A percentile compares a stretch with the other conserved stretches of the same genome.
Evolutionary conservation across 2,329 filamentous ascomycete species (phyloP).

Genomic region (Rutstroemia sp.): DNA sequence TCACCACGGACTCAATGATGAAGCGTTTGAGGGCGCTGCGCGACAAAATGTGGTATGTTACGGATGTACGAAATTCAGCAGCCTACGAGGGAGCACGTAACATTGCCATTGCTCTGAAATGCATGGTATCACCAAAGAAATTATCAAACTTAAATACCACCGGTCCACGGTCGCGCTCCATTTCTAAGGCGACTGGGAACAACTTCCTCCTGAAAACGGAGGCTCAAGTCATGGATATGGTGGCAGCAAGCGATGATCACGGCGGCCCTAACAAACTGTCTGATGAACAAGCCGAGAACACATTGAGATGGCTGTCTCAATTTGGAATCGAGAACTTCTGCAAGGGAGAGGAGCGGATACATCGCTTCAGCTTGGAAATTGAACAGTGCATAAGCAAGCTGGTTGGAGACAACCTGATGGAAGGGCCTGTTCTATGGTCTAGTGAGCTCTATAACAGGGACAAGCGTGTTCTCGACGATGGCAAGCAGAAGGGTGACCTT

Average conservation of each 20-base stretch:
- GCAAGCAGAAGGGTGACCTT: slow-evolving; percentile 40
- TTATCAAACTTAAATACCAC: slow-evolving; percentile 22
- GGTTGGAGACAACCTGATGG: slow-evolving; percentile 74
- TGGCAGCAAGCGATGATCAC: slow-evolving; percentile 75
- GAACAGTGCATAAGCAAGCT: slow-evolving; percentile 80
- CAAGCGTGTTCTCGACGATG: slow-evolving; percentile 45
- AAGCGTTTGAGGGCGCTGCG: slow-evolving; percentile 65
- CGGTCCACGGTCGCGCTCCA: slow-evolving; percentile 31
- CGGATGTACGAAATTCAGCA: slow-evolving; percentile 83
- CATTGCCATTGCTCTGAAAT: slow-evolving; percentile 79
- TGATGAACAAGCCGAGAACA: slow-evolving; percentile 89
- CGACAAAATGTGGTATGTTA: slow-evolving; percentile 98
- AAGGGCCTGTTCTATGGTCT: slow-evolving; percentile 85
- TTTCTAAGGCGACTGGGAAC: slow-evolving; percentile 25
- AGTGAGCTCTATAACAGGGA: slow-evolving; percentile 83
- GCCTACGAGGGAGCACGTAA: slow-evolving; percentile 82
- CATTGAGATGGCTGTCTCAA: slow-evolving; percentile 71
- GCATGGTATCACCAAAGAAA: slow-evolving; percentile 66
- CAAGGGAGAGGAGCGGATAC: slow-evolving; percentile 87
- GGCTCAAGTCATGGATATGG: slow-evolving; percentile 76
- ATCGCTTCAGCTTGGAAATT: slow-evolving; percentile 86
- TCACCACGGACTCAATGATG: slow-evolving; percentile 68
- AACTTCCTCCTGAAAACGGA: slow-evolving; percentile 73
- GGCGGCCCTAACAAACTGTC: slow-evolving; percentile 91
- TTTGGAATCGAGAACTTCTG: slow-evolving; percentile 88